These are phyloP conservation scores for Immersiporthe knoxdaviesiana DNA, from an alignment of 2,329 filamentous ascomycete species.

Conservation along the genomic window DNA sequence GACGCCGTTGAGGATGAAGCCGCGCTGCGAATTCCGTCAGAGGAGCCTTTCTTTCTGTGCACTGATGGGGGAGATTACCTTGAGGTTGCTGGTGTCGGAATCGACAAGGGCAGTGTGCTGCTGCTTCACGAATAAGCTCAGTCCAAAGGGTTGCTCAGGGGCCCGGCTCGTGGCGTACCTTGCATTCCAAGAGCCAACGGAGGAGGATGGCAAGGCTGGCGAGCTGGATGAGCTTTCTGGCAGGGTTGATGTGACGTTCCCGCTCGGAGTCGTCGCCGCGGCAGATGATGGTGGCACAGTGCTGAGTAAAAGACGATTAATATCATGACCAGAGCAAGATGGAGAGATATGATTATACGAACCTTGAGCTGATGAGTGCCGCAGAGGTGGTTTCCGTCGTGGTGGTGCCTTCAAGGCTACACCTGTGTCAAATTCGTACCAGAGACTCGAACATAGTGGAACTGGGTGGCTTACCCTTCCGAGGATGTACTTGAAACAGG, in stretches of 20 bases:
- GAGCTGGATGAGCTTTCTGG: background rate
- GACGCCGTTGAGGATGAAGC: background rate
- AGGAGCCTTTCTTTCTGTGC: background rate
- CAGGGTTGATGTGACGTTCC: conserved; percentile 4
- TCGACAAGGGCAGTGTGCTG: background rate
- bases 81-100: conserved; percentile 3
- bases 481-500: background rate
- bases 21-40: conserved; percentile 14
- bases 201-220: conserved; percentile 10
- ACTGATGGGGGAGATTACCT: conserved; percentile 2
- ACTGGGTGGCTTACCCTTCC: conserved; percentile 24
- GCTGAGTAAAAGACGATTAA: conserved; percentile 14
- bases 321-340: background rate
- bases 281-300: background rate
- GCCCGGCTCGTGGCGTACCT: conserved; percentile 13
- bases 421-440: conserved; percentile 32
- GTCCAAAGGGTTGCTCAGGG: too few relatives aligned
- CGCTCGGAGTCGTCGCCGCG: background rate
- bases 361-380: conserved; percentile 15
- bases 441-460: conserved; percentile 9
- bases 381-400: conserved; percentile 19
- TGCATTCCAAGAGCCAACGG: conserved; percentile 9
- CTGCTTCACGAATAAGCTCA: background rate
- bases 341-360: background rate
- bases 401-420: conserved; percentile 20